These are phyloP conservation scores for Lindgomyces ingoldianus DNA, from an alignment of 495 filamentous ascomycete species.

Conservation along the genomic window DNA sequence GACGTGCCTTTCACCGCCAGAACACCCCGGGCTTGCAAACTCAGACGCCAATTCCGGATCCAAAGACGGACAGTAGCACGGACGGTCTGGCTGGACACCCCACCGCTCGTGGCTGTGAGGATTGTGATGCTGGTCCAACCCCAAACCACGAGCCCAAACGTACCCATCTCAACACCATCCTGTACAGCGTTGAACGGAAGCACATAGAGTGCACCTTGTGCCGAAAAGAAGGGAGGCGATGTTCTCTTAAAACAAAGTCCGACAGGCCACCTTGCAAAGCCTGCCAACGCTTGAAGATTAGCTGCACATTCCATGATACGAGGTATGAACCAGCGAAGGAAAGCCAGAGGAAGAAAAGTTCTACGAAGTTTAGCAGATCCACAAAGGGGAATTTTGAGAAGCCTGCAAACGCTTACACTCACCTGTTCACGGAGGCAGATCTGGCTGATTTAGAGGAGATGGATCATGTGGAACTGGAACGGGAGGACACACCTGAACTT, in stretches of 20 bases:
- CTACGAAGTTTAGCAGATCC: not conserved
- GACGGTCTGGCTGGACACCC: constrained; percentile 28
- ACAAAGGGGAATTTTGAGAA: not conserved
- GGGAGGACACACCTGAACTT: constrained; percentile 14
- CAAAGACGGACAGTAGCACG: not conserved
- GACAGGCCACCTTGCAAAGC: constrained; percentile 20
- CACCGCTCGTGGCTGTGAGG: constrained; percentile 10
- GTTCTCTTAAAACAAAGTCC: constrained; percentile 19
- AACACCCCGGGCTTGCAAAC: not conserved
- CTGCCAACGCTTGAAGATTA: constrained; percentile 11
- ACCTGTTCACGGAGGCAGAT: not conserved
- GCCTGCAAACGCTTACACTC: not conserved
- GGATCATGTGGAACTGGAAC: not conserved
- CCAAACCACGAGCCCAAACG: not conserved
- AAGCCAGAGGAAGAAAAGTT: constrained; percentile 2
- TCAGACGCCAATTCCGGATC: constrained; percentile 28
- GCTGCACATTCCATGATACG: constrained; percentile 33
- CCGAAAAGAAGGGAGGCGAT: constrained; percentile 9
- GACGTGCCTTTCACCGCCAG: not conserved
- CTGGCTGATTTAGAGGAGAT: constrained; percentile 1
- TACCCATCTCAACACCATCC: constrained; percentile 17
- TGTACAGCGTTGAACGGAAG: constrained; percentile 12
- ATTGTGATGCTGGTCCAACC: constrained; percentile 4
- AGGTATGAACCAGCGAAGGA: too few species aligned
- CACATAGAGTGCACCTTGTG: constrained; percentile 15